Percentiles rank a stretch among this genome's conserved stretches.
Evolutionary conservation across 306 rosid species (phyloP).

Genomic region (Cucurbita maxima): DNA sequence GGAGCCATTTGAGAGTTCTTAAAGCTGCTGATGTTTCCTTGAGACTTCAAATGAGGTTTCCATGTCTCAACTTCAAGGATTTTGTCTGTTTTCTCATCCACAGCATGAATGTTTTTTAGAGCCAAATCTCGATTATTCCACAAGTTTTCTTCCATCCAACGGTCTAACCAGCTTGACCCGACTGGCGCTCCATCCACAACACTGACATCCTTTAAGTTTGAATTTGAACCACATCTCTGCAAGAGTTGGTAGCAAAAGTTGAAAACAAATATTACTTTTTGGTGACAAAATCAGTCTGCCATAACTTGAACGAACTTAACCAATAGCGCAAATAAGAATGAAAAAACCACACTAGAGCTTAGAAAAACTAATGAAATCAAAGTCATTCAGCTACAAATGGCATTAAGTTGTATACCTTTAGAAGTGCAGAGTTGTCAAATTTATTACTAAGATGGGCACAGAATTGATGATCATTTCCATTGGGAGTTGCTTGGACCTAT

Average conservation of each 20-base stretch:
- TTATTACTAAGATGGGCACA: slow-evolving; percentile 32
- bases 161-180: slow-evolving; percentile 51
- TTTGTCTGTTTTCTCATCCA: slow-evolving; percentile 70
- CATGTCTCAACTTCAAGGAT: slow-evolving; percentile 95
- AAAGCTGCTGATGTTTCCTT: slow-evolving; percentile 18
- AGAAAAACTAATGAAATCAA: background rate
- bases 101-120: slow-evolving; percentile 15
- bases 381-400: background rate
- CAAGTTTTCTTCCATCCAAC: slow-evolving; percentile 80
- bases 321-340: background rate
- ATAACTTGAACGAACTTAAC: background rate
- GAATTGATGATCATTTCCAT: slow-evolving; percentile 25
- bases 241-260: slow-evolving; percentile 8
- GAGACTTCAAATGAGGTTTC: slow-evolving; percentile 58
- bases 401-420: slow-evolving; percentile 32
- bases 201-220: slow-evolving; percentile 35
- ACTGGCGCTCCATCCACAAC: slow-evolving; percentile 25
- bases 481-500: slow-evolving; percentile 37
- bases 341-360: background rate
- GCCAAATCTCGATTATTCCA: slow-evolving; percentile 30
- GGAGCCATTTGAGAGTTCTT: slow-evolving; percentile 30
- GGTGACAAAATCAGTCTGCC: background rate
- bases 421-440: slow-evolving; percentile 49
- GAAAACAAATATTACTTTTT: background rate
- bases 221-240: slow-evolving; percentile 78